Conservation (phyloP, 1,284 basidiomycete species). For the Trichosporon faecale region DNA sequence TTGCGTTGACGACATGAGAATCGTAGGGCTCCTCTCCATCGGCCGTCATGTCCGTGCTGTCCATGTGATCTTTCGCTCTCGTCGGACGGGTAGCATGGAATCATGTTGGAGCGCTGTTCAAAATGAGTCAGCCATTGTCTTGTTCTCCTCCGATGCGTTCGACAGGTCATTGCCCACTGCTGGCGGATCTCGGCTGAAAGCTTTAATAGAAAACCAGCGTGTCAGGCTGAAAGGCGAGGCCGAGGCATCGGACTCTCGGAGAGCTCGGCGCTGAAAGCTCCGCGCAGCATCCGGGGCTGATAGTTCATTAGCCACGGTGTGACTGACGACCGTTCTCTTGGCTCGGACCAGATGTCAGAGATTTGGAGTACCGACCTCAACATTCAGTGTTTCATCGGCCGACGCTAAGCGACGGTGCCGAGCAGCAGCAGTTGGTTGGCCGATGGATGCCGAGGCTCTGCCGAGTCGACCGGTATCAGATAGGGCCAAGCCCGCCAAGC, state of each 20-base stretch:
- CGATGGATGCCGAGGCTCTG: background rate
- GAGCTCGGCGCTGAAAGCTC: background rate
- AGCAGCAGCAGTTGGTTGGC: background rate
- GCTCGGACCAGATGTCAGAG: background rate
- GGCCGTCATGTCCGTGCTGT: background rate
- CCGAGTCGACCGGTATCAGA: background rate
- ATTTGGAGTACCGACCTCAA: background rate
- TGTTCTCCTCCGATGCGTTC: background rate
- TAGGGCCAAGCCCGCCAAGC: conserved; percentile 1
- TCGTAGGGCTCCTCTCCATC: background rate
- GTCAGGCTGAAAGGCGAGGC: background rate
- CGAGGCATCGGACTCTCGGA: background rate
- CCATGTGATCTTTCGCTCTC: background rate
- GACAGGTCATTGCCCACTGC: background rate
- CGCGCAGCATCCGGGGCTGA: background rate
- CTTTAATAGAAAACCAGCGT: background rate
- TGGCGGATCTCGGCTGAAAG: background rate
- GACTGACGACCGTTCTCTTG: background rate
- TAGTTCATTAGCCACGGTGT: background rate
- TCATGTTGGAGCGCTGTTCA: background rate
- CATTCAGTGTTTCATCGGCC: background rate
- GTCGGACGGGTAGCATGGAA: background rate
- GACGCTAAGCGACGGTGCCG: background rate
- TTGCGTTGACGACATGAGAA: background rate
- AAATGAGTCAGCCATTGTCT: background rate